Evolutionary conservation across 2,329 filamentous ascomycete species (phyloP).

Genomic region (Alternaria burnsii): DNA sequence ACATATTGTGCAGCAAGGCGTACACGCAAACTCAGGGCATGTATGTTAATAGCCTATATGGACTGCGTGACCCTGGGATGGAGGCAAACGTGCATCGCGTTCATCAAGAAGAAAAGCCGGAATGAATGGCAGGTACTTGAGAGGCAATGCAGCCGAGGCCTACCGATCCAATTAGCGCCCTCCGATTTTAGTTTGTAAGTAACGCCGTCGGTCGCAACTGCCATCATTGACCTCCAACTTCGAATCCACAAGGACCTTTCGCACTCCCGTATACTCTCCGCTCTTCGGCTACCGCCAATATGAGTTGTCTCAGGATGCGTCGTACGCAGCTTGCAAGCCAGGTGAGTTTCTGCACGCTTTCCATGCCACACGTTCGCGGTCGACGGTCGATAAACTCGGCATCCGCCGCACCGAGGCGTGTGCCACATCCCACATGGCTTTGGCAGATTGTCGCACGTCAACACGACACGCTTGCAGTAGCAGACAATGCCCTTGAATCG

Average conservation of each 20-base stretch:
- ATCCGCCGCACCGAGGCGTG: constrained; percentile 38
- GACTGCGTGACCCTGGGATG: not conserved
- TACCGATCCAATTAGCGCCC: constrained; percentile 38
- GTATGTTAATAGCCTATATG: not conserved
- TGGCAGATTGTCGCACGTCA: constrained; percentile 16
- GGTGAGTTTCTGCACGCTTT: constrained; percentile 38
- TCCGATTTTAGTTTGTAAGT: constrained; percentile 30
- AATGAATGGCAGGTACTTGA: constrained; percentile 25
- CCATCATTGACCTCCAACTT: constrained; percentile 37
- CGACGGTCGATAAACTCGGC: constrained; percentile 24
- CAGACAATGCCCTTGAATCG: not conserved
- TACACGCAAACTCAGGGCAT: not conserved
- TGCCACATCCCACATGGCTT: constrained; percentile 33
- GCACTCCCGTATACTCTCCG: constrained; percentile 34
- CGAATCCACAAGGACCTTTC: constrained; percentile 33
- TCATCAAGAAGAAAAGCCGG: constrained; percentile 39
- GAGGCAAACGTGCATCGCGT: constrained; percentile 23
- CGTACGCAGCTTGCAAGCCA: constrained; percentile 50
- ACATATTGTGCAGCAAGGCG: not conserved
- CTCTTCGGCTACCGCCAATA: constrained; percentile 43
- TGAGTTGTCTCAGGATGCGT: constrained; percentile 53
- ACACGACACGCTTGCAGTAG: not conserved
- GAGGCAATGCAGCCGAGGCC: constrained; percentile 39
- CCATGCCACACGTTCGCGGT: constrained; percentile 19
- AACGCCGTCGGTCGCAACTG: constrained; percentile 23